Conservation (phyloP, 768 basidiomycete species). For the Cystofilobasidium capitatum region DNA sequence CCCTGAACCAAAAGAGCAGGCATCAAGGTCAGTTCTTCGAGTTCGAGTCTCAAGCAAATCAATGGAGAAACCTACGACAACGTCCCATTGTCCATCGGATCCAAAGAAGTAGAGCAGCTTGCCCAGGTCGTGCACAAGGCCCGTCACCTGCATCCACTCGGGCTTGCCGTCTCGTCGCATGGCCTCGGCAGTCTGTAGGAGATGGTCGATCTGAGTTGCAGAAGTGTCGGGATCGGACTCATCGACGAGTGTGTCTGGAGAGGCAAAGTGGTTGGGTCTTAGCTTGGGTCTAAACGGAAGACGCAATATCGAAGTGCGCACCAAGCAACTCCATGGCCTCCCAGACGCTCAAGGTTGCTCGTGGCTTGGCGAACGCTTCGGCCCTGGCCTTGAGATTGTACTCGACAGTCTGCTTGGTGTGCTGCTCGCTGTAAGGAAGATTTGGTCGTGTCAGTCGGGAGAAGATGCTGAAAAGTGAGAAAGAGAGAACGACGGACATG, state of each 20-base stretch:
- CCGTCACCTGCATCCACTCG: conserved; percentile 61
- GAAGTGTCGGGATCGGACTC: conserved; percentile 69
- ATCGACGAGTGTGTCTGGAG: conserved; percentile 77
- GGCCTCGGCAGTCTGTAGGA: conserved; percentile 84
- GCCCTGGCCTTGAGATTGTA: conserved; percentile 72
- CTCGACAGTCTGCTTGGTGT: conserved; percentile 66
- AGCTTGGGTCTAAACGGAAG: too few relatives aligned
- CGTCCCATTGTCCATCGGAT: conserved; percentile 78
- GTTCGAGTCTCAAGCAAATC: too few relatives aligned
- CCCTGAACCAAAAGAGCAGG: too few relatives aligned
- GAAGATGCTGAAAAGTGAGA: not conserved
- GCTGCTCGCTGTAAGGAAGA: conserved; percentile 33
- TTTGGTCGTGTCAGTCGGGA: not conserved
- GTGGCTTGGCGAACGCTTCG: conserved; percentile 56
- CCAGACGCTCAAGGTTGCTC: conserved; percentile 55
- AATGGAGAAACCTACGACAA: too few relatives aligned
- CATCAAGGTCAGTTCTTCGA: too few relatives aligned
- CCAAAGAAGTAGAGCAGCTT: conserved; percentile 75
- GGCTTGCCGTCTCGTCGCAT: conserved; percentile 76
- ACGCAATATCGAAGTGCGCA: too few relatives aligned
- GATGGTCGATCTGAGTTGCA: conserved; percentile 72
- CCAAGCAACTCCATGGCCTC: conserved; percentile 47
- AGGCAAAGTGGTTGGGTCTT: too few relatives aligned
- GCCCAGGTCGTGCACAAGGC: conserved; percentile 70
- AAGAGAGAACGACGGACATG: conserved; percentile 10